Evolutionary conservation across 441 rosid genomes (phyloP).

Genomic region (Flueggea neowawraea): DNA sequence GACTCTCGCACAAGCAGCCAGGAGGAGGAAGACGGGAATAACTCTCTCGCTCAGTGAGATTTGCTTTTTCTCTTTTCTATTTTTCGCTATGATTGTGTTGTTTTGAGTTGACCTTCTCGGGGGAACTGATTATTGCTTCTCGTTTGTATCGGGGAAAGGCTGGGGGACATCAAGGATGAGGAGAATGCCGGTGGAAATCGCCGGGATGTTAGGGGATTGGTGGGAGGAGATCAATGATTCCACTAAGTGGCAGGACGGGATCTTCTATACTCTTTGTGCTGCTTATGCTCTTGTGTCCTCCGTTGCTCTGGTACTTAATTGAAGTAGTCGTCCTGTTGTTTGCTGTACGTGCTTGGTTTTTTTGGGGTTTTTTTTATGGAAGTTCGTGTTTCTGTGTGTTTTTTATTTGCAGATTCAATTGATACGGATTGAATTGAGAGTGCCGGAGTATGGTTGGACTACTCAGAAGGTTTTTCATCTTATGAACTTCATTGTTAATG

Average conservation of each 20-base stretch:
- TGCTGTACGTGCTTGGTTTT: too few species aligned
- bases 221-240: constrained; percentile 64
- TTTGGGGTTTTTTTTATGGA: too few species aligned
- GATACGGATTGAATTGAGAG: constrained; percentile 82
- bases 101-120: too few species aligned
- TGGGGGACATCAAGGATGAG: constrained; percentile 13
- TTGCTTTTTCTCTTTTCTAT: too few species aligned
- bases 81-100: too few species aligned
- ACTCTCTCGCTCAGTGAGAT: too few species aligned
- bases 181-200: constrained; percentile 21
- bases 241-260: constrained; percentile 72
- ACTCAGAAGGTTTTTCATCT: constrained; percentile 94
- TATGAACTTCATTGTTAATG: constrained; percentile 92
- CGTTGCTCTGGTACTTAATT: constrained; percentile 57
- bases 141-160: constrained; percentile 12
- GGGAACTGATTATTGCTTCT: too few species aligned
- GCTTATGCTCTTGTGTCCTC: constrained; percentile 80
- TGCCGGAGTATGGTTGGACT: constrained; percentile 95
- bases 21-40: too few species aligned
- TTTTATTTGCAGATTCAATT: constrained; percentile 58
- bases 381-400: too few species aligned
- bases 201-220: constrained; percentile 25
- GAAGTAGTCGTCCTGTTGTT: too few species aligned
- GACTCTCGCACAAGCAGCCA: too few species aligned
- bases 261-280: constrained; percentile 73